Evolutionary conservation across 257 asterid genomes (phyloP), one percentile per base, ranked within the genome.

Genomic region (Przewalskia tangutica): DNA sequence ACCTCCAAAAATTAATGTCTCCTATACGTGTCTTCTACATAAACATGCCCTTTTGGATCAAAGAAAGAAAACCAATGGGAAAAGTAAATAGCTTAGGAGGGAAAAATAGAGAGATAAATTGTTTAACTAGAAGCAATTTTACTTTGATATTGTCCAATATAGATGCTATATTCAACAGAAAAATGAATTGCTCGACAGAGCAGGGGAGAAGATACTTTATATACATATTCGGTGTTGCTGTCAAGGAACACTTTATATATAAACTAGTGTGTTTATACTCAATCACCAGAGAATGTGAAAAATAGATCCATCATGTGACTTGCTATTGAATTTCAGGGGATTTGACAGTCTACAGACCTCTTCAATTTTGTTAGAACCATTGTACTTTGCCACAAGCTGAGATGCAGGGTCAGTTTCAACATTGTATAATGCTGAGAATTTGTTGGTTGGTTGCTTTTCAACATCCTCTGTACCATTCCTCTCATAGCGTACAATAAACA

Each of bases 341-440:
- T 32, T 44, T 14, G 14, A 23, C 80, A 23, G 27, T 27, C 62
- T 75, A 75, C 89, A 67, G 81, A 94, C 99, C 97, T 96, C 95
- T 53, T 94, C 83, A 60, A 87, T 84, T 85, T 92, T 97, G 65
- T 67, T 84, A 42, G 97, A 88, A 86, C 99, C 99, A 42, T 90
- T 94, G 91, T 93, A 96, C 85, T 90, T 93, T 11, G 99, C 98
- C 50, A 96, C 99, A 77, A 96, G 97, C 51, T 93, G 89, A 77
- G 97, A 91, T 18, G 92, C 97, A 5, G 99, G 98, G 88, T 96
- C 99, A 70, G 88, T 54, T 82, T 93, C 97, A 55, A 86, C 84
- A 27, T 90, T 88, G 59, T 84, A 84, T 89, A 87, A 93, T 60
- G 94, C 93, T 79, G 89, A 86, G 65, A 91, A 87, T 58, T 89